Percentiles rank a stretch among this genome's conserved stretches.
Conservation (phyloP, 768 basidiomycete species). For the Mycena haematopus region DNA sequence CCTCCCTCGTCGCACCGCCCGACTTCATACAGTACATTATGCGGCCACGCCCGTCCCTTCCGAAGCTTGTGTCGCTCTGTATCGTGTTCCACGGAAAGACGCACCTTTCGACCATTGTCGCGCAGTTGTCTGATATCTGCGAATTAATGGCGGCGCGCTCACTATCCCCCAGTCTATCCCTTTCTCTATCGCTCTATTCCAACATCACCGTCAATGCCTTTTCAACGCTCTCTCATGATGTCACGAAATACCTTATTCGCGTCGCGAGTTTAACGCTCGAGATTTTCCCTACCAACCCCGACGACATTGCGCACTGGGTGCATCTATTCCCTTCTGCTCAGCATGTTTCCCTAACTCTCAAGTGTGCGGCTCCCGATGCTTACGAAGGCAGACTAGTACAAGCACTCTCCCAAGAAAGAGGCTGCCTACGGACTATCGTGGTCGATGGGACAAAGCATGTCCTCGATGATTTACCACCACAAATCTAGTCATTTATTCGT, state of each 20-base stretch:
- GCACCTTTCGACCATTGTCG: constrained; percentile 15
- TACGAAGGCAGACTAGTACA: constrained; percentile 2
- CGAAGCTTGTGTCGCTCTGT: constrained; percentile 18
- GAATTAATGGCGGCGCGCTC: constrained; percentile 5
- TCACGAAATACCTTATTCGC: neutral
- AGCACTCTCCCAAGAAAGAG: constrained; percentile 6
- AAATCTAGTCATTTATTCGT: constrained; percentile 5
- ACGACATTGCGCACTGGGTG: constrained; percentile 24
- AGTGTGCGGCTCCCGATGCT: constrained; percentile 1
- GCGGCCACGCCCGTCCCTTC: constrained; percentile 9
- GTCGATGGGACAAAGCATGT: constrained; percentile 9
- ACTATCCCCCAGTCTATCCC: constrained; percentile 7
- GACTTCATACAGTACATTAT: constrained; percentile 23
- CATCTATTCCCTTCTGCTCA: constrained; percentile 19
- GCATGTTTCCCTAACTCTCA: constrained; percentile 14
- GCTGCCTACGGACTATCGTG: neutral
- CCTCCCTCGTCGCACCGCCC: constrained; percentile 21
- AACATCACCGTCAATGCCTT: constrained; percentile 20
- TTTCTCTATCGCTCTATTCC: constrained; percentile 18
- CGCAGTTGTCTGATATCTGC: constrained; percentile 10
- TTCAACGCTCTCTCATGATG: neutral
- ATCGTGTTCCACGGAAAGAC: constrained; percentile 17
- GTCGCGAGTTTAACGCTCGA: constrained; percentile 21
- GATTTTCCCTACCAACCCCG: constrained; percentile 12
- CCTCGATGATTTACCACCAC: neutral